Conservation (phyloP, 495 filamentous ascomycete genomes). For the Aspergillus nidulans region DNA sequence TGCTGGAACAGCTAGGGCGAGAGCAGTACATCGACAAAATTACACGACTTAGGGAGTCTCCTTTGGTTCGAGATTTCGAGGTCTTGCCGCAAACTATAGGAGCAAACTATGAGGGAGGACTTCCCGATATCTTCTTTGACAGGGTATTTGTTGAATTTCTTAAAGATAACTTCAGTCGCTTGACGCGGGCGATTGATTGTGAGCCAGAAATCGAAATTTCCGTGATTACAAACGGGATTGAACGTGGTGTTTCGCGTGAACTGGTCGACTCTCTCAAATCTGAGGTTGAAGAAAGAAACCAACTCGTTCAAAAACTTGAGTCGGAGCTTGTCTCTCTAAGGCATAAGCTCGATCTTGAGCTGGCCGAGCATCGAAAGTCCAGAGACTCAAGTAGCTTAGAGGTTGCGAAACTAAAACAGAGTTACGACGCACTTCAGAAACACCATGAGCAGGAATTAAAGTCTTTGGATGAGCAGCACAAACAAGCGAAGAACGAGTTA, state of each 20-base stretch:
- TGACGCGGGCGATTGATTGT: conserved; percentile 83
- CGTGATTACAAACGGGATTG: conserved; percentile 68
- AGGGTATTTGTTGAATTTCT: conserved; percentile 86
- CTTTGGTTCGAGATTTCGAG: conserved; percentile 88
- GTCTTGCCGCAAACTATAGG: conserved; percentile 68
- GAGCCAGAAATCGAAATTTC: conserved; percentile 84
- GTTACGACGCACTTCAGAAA: conserved; percentile 67
- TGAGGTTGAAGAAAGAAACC: conserved; percentile 68
- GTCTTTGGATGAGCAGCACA: conserved; percentile 44
- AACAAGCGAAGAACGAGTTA: conserved; percentile 38
- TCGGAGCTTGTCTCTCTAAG: conserved; percentile 61
- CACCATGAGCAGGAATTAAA: conserved; percentile 60
- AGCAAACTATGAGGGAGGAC: conserved; percentile 48
- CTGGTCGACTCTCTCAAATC: conserved; percentile 76
- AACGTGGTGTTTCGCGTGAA: conserved; percentile 79
- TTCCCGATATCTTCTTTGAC: conserved; percentile 85
- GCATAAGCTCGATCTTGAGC: conserved; percentile 69
- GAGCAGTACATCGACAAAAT: conserved; percentile 88
- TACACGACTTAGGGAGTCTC: conserved; percentile 69
- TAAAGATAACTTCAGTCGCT: conserved; percentile 88
- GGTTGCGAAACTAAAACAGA: conserved; percentile 58
- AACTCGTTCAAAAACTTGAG: conserved; percentile 64
- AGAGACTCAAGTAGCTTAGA: conserved; percentile 66
- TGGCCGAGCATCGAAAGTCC: conserved; percentile 66
- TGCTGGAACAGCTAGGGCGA: conserved; percentile 74